phyloP scores from a whole-genome alignment of 345 rosid species.

The Garcia nutans region DNA sequence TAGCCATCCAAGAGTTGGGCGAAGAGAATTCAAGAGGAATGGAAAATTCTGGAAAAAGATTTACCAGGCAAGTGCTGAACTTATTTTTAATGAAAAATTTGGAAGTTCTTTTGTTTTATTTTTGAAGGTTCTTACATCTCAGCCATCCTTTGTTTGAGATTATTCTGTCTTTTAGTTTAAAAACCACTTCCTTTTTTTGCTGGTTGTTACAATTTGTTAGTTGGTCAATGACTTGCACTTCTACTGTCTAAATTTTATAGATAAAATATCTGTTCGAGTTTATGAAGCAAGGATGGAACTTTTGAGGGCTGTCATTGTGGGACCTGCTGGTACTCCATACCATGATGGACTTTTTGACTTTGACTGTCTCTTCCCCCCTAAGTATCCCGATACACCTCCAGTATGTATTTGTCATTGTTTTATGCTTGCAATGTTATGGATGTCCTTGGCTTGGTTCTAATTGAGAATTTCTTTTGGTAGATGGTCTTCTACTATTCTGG shows the following conservation, averaged over 20 bases:
- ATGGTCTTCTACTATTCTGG: slow-evolving; percentile 63
- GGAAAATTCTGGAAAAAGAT: slow-evolving; percentile 49
- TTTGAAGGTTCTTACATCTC: not conserved
- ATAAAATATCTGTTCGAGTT: slow-evolving; percentile 53
- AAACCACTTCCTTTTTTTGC: not conserved
- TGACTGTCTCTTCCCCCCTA: slow-evolving; percentile 54
- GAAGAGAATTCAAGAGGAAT: slow-evolving; percentile 51
- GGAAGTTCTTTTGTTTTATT: not conserved
- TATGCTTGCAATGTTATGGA: not conserved
- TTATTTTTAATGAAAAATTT: not conserved
- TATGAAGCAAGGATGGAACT: slow-evolving; percentile 57
- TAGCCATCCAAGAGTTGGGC: slow-evolving; percentile 49
- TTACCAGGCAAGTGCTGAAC: slow-evolving; percentile 45
- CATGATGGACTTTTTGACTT: slow-evolving; percentile 67
- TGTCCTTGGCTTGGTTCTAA: slow-evolving; percentile 5
- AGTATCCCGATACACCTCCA: slow-evolving; percentile 51
- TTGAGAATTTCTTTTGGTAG: slow-evolving; percentile 26
- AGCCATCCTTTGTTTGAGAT: not conserved
- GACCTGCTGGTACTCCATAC: slow-evolving; percentile 63
- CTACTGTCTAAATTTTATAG: slow-evolving; percentile 28
- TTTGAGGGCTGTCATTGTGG: slow-evolving; percentile 53
- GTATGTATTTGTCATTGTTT: slow-evolving; percentile 28
- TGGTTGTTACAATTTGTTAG: not conserved
- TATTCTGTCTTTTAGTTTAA: not conserved
- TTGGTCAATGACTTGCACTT: slow-evolving; percentile 2